These are phyloP conservation scores for Blastobotrys chiropterorum DNA, from an alignment of 805 yeast species.

Conservation along the genomic window DNA sequence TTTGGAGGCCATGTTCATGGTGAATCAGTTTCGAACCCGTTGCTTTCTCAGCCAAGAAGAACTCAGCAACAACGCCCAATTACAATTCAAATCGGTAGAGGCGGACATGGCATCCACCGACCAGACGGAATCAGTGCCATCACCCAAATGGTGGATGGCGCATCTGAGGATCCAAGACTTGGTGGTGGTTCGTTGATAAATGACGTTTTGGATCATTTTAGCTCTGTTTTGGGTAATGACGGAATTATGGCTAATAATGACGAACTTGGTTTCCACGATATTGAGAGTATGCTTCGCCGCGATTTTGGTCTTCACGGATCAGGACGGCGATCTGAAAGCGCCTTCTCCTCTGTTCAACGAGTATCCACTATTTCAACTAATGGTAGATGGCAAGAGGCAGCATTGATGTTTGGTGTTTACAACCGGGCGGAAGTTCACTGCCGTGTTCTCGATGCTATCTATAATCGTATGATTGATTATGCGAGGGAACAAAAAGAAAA, in stretches of 20 bases:
- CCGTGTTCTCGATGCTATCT: slow-evolving; percentile 21
- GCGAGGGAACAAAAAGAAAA: slow-evolving; percentile 15
- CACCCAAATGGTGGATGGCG: slow-evolving; percentile 4
- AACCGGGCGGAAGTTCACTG: slow-evolving; percentile 30
- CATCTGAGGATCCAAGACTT: not conserved
- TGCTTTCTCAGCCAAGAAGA: slow-evolving; percentile 8
- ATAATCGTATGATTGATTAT: slow-evolving; percentile 19
- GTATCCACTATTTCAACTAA: slow-evolving; percentile 39
- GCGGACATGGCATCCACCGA: not conserved
- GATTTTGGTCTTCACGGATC: slow-evolving; percentile 3
- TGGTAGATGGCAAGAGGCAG: slow-evolving; percentile 64
- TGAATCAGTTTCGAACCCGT: slow-evolving; percentile 13
- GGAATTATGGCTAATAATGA: not conserved
- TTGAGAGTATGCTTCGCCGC: slow-evolving; percentile 8
- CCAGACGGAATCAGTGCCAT: slow-evolving; percentile 5
- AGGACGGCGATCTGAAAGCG: not conserved
- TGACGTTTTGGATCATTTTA: slow-evolving; percentile 15
- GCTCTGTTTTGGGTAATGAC: slow-evolving; percentile 10
- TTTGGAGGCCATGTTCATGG: slow-evolving; percentile 5
- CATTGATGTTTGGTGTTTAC: slow-evolving; percentile 45
- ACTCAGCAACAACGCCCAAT: not conserved
- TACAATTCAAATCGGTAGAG: not conserved
- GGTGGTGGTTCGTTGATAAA: slow-evolving; percentile 7
- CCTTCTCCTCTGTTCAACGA: not conserved
- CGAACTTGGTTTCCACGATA: slow-evolving; percentile 9